Base-by-base conservation (phyloP, 306 rosid genomes). In the Pterocarpus santalinus region DNA sequence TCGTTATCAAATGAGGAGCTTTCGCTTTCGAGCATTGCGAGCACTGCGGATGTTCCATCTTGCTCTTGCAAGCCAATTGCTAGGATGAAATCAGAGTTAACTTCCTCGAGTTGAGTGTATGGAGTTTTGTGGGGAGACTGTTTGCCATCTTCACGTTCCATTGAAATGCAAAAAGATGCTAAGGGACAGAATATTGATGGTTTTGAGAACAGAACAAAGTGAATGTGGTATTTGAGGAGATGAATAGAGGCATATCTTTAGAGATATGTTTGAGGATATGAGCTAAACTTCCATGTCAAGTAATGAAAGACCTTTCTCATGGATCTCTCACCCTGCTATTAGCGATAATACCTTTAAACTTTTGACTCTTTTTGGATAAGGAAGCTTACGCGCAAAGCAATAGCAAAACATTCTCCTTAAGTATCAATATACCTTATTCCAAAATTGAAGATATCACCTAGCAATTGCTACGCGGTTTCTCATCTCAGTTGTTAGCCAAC, bases 1-100 rank as follows among this genome's bases (percentile, higher is more conserved):
- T 6, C 43, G 3, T 80, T 22, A 1, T 49, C 76, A 2, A 36
- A 77, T 34, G 86, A 85, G 44, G 79, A 76, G 0, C 64, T 68
- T 1, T 79, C 91, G 16, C 92, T 90, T 70, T 86, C 97, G 5
- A 85, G 70, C 55, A 89, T 69, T 35, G 78, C 81, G 0, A 86
- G 84, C 81, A 69, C 52, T 13, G 87, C 28, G 64, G 67, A 85
- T 41, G 85, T 78, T 28, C 46, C 68, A 56, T 86, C 89, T 65
- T 89, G 94, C 68, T 90, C 94, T 52, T 87, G 94, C 89, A 81
- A 53, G 46, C 74, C 68, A 56, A 84, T 81, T 63, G 92, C 90
- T 38, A 78, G 79, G 47, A 52, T 73, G 14, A 87, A 83, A 68
- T 93, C 91, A 0, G 86, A 69, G 79, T 78, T 80, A 10, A 73